These are phyloP conservation scores for Wickerhamomyces hampshirensis DNA, from an alignment of 805 yeast genomes.

Conservation along the genomic window DNA sequence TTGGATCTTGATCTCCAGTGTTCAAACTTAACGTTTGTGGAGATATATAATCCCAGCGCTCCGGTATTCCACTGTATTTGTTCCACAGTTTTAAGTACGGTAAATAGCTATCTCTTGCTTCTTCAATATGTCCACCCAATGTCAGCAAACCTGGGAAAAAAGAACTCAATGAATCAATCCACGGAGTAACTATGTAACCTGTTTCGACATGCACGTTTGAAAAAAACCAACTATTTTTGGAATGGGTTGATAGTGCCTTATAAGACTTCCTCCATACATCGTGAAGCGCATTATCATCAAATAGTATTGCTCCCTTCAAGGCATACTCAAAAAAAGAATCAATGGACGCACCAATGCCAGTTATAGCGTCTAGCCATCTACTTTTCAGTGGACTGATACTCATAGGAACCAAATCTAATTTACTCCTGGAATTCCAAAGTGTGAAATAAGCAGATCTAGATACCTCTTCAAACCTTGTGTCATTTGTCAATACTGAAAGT, in stretches of 20 bases:
- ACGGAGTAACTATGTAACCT: constrained; percentile 48
- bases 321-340: constrained; percentile 92
- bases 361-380: constrained; percentile 50
- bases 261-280: constrained; percentile 60
- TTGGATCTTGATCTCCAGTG: constrained; percentile 27
- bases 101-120: constrained; percentile 58
- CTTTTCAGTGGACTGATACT: constrained; percentile 58
- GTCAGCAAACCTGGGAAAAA: constrained; percentile 87
- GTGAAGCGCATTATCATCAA: constrained; percentile 50
- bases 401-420: constrained; percentile 70
- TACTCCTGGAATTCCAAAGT: constrained; percentile 64
- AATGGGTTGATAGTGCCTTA: constrained; percentile 50
- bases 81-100: constrained; percentile 76
- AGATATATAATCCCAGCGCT: constrained; percentile 61
- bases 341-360: constrained; percentile 88
- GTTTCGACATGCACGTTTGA: constrained; percentile 49
- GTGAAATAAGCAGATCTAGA: constrained; percentile 60
- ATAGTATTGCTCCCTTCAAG: constrained; percentile 67
- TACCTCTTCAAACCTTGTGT: constrained; percentile 58
- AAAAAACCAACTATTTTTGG: constrained; percentile 47
- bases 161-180: constrained; percentile 87
- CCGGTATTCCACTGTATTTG: constrained; percentile 77
- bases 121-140: constrained; percentile 64
- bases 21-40: constrained; percentile 2
- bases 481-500: constrained; percentile 70